These are phyloP conservation scores for Phytophthora sansomeana DNA, from an alignment of 352 stramenopile species.

Conservation along the genomic window DNA sequence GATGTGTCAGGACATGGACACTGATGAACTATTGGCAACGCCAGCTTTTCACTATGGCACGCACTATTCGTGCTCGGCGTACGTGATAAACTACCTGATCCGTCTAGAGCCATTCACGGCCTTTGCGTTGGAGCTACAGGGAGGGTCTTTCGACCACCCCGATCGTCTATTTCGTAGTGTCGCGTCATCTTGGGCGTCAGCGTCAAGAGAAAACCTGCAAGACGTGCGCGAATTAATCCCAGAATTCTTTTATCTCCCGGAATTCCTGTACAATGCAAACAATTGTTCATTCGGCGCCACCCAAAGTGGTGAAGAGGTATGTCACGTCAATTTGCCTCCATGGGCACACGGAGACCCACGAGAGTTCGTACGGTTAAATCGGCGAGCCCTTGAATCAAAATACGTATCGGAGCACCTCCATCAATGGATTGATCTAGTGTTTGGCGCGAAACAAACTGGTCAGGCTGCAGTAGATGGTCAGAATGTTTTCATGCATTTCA, in stretches of 20 bases:
- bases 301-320: slow-evolving; percentile 89
- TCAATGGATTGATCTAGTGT: slow-evolving; percentile 98
- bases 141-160: slow-evolving; percentile 93
- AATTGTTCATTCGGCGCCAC: slow-evolving; percentile 73
- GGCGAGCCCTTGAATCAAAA: slow-evolving; percentile 96
- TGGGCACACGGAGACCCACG: slow-evolving; percentile 94
- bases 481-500: slow-evolving; percentile 94
- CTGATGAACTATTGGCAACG: slow-evolving; percentile 51
- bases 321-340: slow-evolving; percentile 93
- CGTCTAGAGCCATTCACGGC: slow-evolving; percentile 91
- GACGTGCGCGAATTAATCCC: slow-evolving; percentile 85
- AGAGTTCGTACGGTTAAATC: slow-evolving; percentile 96
- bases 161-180: slow-evolving; percentile 97
- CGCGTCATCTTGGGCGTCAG: slow-evolving; percentile 94
- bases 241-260: slow-evolving; percentile 82
- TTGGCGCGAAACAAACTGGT: slow-evolving; percentile 96
- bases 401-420: slow-evolving; percentile 97
- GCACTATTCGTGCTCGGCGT: slow-evolving; percentile 96
- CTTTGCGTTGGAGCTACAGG: slow-evolving; percentile 70
- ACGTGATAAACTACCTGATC: slow-evolving; percentile 98
- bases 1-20: slow-evolving; percentile 57
- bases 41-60: slow-evolving; percentile 97
- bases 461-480: slow-evolving; percentile 90
- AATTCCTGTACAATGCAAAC: slow-evolving; percentile 86
- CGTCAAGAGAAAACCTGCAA: slow-evolving; percentile 93